phyloP scores from a whole-genome alignment of 371 early-diverging fungal genomes.

The Basidiobolus meristosporus region DNA sequence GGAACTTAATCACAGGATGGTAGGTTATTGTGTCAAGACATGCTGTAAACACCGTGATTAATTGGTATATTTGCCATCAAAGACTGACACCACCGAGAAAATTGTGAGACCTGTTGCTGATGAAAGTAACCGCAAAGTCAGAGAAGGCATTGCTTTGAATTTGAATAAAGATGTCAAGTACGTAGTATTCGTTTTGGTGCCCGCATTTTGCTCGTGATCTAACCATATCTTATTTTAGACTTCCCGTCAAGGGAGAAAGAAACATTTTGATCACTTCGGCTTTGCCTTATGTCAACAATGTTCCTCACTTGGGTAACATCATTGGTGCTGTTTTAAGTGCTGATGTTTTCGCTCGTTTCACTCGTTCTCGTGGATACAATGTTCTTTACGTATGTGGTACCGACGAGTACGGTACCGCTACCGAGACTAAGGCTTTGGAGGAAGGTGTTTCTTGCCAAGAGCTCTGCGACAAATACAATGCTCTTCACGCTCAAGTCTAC shows the following conservation, averaged over 20 bases:
- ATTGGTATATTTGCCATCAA: too few species aligned
- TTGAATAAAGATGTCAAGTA: constrained; percentile 1
- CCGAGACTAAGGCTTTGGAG: constrained; percentile 97
- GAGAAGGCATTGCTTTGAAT: neutral
- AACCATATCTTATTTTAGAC: constrained; percentile 9
- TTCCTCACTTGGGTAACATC: constrained; percentile 99
- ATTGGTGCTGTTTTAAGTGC: constrained; percentile 96
- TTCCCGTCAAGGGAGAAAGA: constrained; percentile 42
- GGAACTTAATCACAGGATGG: too few species aligned
- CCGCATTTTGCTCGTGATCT: neutral
- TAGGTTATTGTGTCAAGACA: too few species aligned
- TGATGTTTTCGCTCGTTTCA: constrained; percentile 95
- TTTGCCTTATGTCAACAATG: constrained; percentile 99
- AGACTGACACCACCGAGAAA: neutral
- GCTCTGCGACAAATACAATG: constrained; percentile 93
- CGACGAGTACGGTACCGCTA: constrained; percentile 99
- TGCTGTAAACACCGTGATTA: too few species aligned
- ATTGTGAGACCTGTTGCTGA: constrained; percentile 1
- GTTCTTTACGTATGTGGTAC: constrained; percentile 96
- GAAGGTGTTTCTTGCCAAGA: constrained; percentile 78
- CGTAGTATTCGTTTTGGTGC: neutral
- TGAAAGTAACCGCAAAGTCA: constrained; percentile 4
- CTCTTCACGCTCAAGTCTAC: constrained; percentile 79
- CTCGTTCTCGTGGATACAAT: constrained; percentile 80
- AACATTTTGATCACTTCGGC: constrained; percentile 96